Percentiles rank a stretch among this genome's conserved stretches.
Conservation (phyloP, 768 basidiomycete genomes). For the Royoungia palumana region DNA sequence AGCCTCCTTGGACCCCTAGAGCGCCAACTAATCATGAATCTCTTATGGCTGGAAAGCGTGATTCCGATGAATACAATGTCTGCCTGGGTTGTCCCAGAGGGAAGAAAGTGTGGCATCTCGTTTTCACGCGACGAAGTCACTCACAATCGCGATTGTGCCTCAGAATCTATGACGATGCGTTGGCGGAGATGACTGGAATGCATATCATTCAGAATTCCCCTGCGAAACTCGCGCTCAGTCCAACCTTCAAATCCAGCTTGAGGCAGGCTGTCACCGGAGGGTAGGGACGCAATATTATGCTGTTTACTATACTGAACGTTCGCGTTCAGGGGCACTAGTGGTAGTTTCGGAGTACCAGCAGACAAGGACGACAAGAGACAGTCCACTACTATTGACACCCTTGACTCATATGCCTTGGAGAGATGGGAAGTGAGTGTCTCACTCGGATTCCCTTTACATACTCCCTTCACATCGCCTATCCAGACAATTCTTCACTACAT, state of each 20-base stretch:
- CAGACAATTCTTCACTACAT: slow-evolving; percentile 97
- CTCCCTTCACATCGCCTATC: not conserved
- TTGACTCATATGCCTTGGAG: slow-evolving; percentile 82
- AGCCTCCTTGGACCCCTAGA: slow-evolving; percentile 78
- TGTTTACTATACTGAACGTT: slow-evolving; percentile 5
- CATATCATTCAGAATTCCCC: slow-evolving; percentile 64
- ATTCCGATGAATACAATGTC: slow-evolving; percentile 65
- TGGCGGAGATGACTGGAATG: slow-evolving; percentile 59
- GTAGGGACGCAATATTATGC: slow-evolving; percentile 42
- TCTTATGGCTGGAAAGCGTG: slow-evolving; percentile 83
- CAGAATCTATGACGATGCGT: slow-evolving; percentile 71
- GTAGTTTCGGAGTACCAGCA: slow-evolving; percentile 82
- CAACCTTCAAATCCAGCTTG: slow-evolving; percentile 74
- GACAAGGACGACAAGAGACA: slow-evolving; percentile 60
- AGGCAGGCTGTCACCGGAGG: slow-evolving; percentile 86
- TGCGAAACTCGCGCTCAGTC: slow-evolving; percentile 64
- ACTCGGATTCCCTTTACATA: not conserved
- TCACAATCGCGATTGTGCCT: slow-evolving; percentile 2
- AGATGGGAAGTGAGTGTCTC: slow-evolving; percentile 76
- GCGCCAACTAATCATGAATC: slow-evolving; percentile 81
- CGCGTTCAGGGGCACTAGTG: slow-evolving; percentile 58
- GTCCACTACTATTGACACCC: slow-evolving; percentile 49
- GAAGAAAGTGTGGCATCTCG: slow-evolving; percentile 52
- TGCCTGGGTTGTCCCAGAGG: slow-evolving; percentile 73
- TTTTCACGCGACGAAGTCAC: not conserved